Evolutionary conservation across 768 basidiomycete species (phyloP).

Genomic region (Agrocybe praecox): DNA sequence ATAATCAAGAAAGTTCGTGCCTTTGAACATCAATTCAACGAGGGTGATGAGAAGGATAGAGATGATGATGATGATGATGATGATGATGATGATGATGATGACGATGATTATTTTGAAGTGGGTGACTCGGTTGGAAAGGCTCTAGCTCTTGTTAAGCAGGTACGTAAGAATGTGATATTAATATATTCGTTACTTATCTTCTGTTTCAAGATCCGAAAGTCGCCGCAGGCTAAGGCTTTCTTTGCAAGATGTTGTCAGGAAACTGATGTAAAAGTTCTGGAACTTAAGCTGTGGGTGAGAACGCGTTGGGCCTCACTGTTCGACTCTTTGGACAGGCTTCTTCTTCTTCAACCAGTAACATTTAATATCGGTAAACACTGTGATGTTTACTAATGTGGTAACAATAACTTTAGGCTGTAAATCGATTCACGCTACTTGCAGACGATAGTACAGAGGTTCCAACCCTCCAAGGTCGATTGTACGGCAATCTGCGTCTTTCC

Average conservation of each 20-base stretch:
- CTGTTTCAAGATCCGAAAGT: conserved; percentile 21
- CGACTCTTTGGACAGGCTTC: conserved; percentile 18
- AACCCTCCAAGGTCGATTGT: conserved; percentile 25
- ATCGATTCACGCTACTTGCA: conserved; percentile 6
- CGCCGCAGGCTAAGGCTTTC: conserved; percentile 26
- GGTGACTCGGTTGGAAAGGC: conserved; percentile 24
- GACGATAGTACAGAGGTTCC: conserved; percentile 22
- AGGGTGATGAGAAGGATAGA: neutral
- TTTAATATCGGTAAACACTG: too few species aligned
- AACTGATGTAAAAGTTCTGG: conserved; percentile 16
- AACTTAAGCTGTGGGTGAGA: conserved; percentile 28
- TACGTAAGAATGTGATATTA: too few species aligned
- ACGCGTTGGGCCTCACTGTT: conserved; percentile 32
- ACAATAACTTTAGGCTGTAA: too few species aligned
- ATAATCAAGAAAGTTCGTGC: neutral
- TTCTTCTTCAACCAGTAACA: neutral
- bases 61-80: conserved; percentile 9
- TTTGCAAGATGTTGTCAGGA: conserved; percentile 19
- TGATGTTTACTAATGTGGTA: too few species aligned
- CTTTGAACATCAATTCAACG: neutral
- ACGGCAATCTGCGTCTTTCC: conserved; percentile 21
- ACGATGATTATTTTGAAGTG: conserved; percentile 4
- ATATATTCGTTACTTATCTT: too few species aligned
- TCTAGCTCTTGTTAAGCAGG: neutral
- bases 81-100: conserved; percentile 8